Evolutionary conservation across 257 asterid species (phyloP).

Genomic region (Gentiana straminea): DNA sequence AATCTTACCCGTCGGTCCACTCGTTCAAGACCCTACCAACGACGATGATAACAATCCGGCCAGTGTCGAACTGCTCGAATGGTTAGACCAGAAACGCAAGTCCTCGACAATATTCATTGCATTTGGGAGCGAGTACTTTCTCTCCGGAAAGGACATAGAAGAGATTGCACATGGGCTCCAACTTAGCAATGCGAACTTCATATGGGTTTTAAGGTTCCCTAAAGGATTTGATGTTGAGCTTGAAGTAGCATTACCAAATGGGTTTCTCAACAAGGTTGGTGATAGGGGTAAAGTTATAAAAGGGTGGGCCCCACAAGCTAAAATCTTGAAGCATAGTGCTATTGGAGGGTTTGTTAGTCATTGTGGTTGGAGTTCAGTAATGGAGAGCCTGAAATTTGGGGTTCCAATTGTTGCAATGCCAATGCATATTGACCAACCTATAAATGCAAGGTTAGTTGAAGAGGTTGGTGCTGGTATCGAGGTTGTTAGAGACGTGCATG

Average conservation of each 20-base stretch:
- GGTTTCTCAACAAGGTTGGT: not conserved
- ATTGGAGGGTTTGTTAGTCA: conserved; percentile 51
- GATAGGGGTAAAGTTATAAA: conserved; percentile 37
- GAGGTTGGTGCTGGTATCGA: too few relatives aligned
- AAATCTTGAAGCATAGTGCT: conserved; percentile 38
- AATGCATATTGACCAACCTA: conserved; percentile 77
- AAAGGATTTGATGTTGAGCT: not conserved
- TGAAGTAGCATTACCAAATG: not conserved
- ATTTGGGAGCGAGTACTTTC: conserved; percentile 58
- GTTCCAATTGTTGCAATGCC: conserved; percentile 71
- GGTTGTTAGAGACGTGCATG: too few relatives aligned
- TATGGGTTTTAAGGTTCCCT: not conserved
- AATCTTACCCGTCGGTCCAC: too few relatives aligned
- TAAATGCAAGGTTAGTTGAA: conserved; percentile 26
- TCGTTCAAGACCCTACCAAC: too few relatives aligned
- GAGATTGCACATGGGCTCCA: not conserved
- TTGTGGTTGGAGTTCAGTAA: conserved; percentile 67
- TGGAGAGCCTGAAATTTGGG: conserved; percentile 48
- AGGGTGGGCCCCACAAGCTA: conserved; percentile 73
- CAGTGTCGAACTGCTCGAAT: too few relatives aligned
- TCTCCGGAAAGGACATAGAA: not conserved
- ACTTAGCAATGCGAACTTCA: not conserved
- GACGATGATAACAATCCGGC: too few relatives aligned
- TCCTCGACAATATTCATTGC: conserved; percentile 29
- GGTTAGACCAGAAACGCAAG: too few relatives aligned